Evolutionary conservation across 805 yeast species (phyloP), one percentile per base, ranked within the genome.

Genomic region (Deakozyma indianensis): DNA sequence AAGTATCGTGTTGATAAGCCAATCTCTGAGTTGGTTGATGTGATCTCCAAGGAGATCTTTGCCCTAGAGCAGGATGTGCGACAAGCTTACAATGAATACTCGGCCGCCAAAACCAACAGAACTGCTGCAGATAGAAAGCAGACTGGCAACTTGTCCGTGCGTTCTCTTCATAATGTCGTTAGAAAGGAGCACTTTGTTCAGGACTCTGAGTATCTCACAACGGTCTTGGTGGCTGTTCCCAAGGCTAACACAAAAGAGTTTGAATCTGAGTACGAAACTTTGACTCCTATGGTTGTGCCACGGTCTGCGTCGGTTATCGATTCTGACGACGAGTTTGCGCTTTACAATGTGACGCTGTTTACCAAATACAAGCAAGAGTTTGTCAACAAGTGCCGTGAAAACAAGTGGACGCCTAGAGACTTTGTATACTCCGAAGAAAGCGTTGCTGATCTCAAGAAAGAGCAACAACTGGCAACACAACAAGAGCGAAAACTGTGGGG

Each of bases 371-470:
- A 75, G 32, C 71, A 75, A 23, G 84, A 81, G 48, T 90, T 85
- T 56, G 67, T 75, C 43, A 67, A 71, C 47, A 77, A 77, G 43
- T 74, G 84, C 38, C 77, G 97, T 61, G 98, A 92, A 56, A 72
- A 70, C 54, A 85, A 84, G 66, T 92, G 85, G 80, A 77, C 83
- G 51, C 96, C 96, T 40, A 78, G 99, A 59, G 98, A 92, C 55
- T 86, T 87, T 59, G 76, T 77, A 48, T 88, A 85, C 64, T 80
- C 90, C 3, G 94, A 84, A 56, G 86, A 81, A 50, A 63, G 72
- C 40, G 73, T 85, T 50, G 80, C 78, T 54, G 73, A 75, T 56
- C 68, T 83, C 71, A 77, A 83, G 61, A 73, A 78, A 60, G 96
- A 90, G 63, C 86, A 76, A 58, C 80, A 81, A 54, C 68, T 74